phyloP scores from a whole-genome alignment of 495 filamentous ascomycete species.

The Annulohypoxylon bovei region DNA sequence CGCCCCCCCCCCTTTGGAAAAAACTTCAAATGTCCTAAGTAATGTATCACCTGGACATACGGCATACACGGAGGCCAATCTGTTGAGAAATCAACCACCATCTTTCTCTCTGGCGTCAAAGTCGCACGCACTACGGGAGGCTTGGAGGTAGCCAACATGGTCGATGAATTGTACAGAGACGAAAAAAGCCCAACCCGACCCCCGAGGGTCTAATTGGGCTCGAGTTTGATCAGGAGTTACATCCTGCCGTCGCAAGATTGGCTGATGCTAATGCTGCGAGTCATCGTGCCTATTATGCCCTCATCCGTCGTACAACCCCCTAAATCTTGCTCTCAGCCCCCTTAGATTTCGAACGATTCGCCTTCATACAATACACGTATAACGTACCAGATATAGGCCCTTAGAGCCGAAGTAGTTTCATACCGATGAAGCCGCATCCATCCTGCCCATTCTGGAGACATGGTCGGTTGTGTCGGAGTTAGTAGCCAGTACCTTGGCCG shows the following conservation, averaged over 20 bases:
- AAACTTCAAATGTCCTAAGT: slow-evolving; percentile 1
- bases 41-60: slow-evolving; percentile 30
- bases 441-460: not conserved
- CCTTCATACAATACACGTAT: slow-evolving; percentile 5
- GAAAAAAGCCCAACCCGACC: slow-evolving; percentile 26
- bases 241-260: slow-evolving; percentile 5
- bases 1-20: slow-evolving; percentile 11
- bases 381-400: slow-evolving; percentile 21
- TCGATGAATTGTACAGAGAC: slow-evolving; percentile 25
- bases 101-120: slow-evolving; percentile 12
- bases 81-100: not conserved
- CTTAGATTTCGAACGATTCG: slow-evolving; percentile 8
- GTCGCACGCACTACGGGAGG: slow-evolving; percentile 28
- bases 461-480: slow-evolving; percentile 19
- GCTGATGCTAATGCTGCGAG: slow-evolving; percentile 12
- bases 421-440: slow-evolving; percentile 14
- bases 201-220: slow-evolving; percentile 15
- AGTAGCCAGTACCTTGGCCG: slow-evolving; percentile 20
- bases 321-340: slow-evolving; percentile 15
- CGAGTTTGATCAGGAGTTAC: slow-evolving; percentile 2
- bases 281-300: slow-evolving; percentile 3
- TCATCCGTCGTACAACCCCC: slow-evolving; percentile 16
- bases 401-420: slow-evolving; percentile 25
- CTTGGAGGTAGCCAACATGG: slow-evolving; percentile 23
- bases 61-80: slow-evolving; percentile 19